Evolutionary conservation across 225 moss, liverwort and hornwort species (phyloP).

Genomic region (Anthoceros angustus): DNA sequence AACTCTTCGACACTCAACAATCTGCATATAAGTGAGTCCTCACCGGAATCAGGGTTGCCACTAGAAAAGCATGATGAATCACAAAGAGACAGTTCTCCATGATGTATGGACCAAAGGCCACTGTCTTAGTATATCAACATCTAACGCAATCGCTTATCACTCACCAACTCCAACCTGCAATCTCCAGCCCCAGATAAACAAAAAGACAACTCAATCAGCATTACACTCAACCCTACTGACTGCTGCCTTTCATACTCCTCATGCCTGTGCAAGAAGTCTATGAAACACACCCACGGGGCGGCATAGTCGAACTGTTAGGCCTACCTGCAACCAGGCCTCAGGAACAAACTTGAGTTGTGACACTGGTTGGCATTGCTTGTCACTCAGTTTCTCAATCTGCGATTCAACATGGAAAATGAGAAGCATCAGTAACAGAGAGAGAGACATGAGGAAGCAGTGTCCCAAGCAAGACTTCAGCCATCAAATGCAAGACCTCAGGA

Average conservation of each 20-base stretch:
- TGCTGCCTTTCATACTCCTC: not conserved
- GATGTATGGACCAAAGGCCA: not conserved
- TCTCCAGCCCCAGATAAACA: conserved; percentile 6
- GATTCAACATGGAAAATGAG: not conserved
- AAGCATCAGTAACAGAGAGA: not conserved
- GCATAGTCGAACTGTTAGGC: not conserved
- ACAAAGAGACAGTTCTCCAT: not conserved
- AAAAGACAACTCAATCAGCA: conserved; percentile 2
- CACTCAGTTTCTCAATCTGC: conserved; percentile 93
- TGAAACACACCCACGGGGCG: not conserved
- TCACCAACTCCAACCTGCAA: conserved; percentile 6
- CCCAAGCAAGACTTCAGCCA: not conserved
- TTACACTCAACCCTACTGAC: not conserved
- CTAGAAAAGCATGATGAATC: not conserved
- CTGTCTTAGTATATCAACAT: not conserved
- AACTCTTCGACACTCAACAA: conserved; percentile 94
- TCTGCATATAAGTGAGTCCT: conserved; percentile 29
- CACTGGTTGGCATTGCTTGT: conserved; percentile 95
- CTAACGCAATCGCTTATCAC: not conserved
- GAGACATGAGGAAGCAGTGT: not conserved
- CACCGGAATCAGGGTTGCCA: not conserved
- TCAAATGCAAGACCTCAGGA: not conserved
- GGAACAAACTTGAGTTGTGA: conserved; percentile 97
- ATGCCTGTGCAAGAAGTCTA: not conserved
- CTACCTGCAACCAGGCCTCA: conserved; percentile 86